phyloP scores from a whole-genome alignment of 176 grass and related monocot species.

The Aegilops tauschii region DNA sequence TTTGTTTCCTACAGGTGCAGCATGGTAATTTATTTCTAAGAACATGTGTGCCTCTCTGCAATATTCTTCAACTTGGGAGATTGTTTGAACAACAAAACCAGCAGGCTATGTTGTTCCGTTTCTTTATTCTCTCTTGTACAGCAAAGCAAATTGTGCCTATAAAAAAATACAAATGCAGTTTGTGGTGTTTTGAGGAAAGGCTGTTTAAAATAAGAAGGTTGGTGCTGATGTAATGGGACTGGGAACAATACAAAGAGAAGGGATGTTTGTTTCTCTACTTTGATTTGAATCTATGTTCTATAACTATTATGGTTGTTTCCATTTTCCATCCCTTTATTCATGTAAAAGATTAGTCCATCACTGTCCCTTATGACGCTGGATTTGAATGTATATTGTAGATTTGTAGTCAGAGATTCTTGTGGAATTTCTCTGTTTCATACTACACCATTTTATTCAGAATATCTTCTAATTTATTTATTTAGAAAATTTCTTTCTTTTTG shows the following conservation, averaged over 20 bases:
- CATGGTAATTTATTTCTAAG: constrained; percentile 27
- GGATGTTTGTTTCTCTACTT: neutral
- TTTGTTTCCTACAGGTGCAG: constrained; percentile 31
- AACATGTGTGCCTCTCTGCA: constrained; percentile 7
- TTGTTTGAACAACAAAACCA: constrained; percentile 24
- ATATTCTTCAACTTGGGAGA: constrained; percentile 6
- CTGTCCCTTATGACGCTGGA: neutral
- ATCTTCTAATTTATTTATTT: neutral
- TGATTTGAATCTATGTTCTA: neutral
- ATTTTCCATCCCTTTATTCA: neutral
- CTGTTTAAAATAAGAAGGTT: constrained; percentile 15
- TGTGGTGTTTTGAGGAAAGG: constrained; percentile 12
- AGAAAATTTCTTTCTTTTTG: neutral
- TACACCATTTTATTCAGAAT: neutral
- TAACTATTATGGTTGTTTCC: neutral
- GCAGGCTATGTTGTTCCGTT: neutral
- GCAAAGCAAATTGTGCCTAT: constrained; percentile 3
- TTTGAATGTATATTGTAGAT: neutral
- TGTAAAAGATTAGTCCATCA: neutral
- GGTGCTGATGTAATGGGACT: neutral
- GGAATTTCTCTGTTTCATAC: constrained; percentile 1
- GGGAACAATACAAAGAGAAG: neutral
- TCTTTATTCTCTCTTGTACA: constrained; percentile 27
- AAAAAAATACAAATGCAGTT: constrained; percentile 18
- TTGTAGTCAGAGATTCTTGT: neutral